Evolutionary conservation across 306 rosid genomes (phyloP).

Genomic region (Ormosia emarginata): DNA sequence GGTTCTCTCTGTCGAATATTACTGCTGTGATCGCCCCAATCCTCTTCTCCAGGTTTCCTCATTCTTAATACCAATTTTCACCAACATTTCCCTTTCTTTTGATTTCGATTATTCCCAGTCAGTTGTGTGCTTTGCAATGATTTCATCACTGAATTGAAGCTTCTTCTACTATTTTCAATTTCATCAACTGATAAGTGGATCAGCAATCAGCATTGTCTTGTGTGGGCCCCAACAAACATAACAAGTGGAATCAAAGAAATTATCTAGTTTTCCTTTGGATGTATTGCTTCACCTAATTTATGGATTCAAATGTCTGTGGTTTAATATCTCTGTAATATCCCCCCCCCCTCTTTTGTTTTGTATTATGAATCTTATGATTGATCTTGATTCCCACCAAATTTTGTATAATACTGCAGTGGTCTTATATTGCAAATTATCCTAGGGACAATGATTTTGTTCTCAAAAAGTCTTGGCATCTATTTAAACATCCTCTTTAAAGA

Average conservation of each 20-base stretch:
- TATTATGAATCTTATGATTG: neutral
- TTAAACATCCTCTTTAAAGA: neutral
- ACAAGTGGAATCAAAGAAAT: neutral
- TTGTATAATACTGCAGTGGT: neutral
- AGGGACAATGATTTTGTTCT: neutral
- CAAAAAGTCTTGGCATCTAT: neutral
- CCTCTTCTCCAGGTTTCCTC: slow-evolving; percentile 75
- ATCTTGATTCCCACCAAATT: neutral
- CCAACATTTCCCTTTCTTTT: too few species aligned
- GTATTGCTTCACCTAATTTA: neutral
- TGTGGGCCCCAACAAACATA: neutral
- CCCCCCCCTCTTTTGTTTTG: too few species aligned
- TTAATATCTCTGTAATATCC: too few species aligned
- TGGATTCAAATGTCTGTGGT: neutral
- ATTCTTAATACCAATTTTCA: too few species aligned
- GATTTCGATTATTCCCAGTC: too few species aligned
- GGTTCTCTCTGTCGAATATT: slow-evolving; percentile 63
- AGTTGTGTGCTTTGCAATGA: too few species aligned
- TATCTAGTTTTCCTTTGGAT: neutral
- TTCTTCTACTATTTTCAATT: too few species aligned
- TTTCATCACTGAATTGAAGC: too few species aligned
- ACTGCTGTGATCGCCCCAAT: slow-evolving; percentile 93
- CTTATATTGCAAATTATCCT: neutral
- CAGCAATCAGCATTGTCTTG: neutral
- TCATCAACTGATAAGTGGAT: neutral